These are phyloP conservation scores for Candida railenensis DNA, from an alignment of 805 yeast species.

Conservation along the genomic window DNA sequence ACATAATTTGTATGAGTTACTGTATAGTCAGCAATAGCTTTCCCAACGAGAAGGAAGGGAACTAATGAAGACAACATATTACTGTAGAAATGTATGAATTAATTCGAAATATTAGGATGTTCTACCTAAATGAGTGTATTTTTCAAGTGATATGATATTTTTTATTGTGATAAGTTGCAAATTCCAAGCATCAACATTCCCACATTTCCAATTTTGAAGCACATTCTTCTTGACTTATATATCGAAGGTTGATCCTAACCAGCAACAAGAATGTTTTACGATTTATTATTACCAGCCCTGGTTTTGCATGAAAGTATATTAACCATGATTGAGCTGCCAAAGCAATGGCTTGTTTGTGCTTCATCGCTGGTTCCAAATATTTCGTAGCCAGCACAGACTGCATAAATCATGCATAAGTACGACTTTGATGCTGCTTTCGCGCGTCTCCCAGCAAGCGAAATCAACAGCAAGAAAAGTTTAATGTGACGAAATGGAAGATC, in stretches of 20 bases:
- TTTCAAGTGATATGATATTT: too few species aligned
- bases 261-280: too few species aligned
- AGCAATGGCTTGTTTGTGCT: too few species aligned
- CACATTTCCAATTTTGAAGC: neutral
- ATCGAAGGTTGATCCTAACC: neutral
- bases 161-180: neutral
- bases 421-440: neutral
- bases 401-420: neutral
- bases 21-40: constrained; percentile 8
- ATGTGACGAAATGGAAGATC: neutral
- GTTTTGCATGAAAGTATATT: too few species aligned
- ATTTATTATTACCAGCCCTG: too few species aligned
- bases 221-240: neutral
- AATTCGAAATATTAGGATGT: neutral
- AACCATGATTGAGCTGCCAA: too few species aligned
- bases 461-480: neutral
- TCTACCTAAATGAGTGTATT: neutral
- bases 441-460: neutral
- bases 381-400: neutral
- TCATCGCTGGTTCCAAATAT: neutral
- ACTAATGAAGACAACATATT: constrained; percentile 8
- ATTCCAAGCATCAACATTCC: neutral
- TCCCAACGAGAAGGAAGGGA: constrained; percentile 3
- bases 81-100: too few species aligned
- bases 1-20: constrained; percentile 24